Evolutionary conservation across 2,329 filamentous ascomycete genomes (phyloP), one percentile per base, ranked within the genome.

Genomic region (Talaromyces sp.): DNA sequence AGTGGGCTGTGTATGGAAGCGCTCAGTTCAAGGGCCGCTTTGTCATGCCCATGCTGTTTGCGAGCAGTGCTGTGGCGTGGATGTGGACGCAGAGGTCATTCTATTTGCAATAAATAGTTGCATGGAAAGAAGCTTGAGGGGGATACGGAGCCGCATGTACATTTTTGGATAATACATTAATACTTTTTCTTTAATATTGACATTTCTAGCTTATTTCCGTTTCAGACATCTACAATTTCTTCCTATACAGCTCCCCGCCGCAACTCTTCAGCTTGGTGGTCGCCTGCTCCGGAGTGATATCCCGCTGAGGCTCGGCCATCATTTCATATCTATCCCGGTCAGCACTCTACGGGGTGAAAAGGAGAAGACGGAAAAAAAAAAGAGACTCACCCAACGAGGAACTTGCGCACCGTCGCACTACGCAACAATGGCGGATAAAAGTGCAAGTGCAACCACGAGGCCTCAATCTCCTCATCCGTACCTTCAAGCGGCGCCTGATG

Each of bases 251-350:
- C 71, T 91, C 85, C 17, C 92, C 92, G 3, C 86, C 90, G 64
- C 91, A 92, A 61, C 82, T 81, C 65, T 89, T 85, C 62, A 99
- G 78, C 55, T 86, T 86, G 27, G 85, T 86, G 14, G 94, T 89
- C 1, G 94, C 94, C 77, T 97, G 94, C 76, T 99, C 94, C 0
- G 94, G 93, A 0, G 94, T 99, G 69, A 99, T 97, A 73, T 99
- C 94, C 61, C 94, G 85, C 77, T 99, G 94, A n/a, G 94, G 93
- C 78, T 99, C 94, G 1, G 90, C 94, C 85, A 99, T 86, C 77
- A 99, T 83, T 77, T 99, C 94, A 73, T 96, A 97, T 0, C 79
- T 80, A 64, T 32, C 43, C 38, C n/a, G 9, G 53, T 67, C 61
- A 66, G 56, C 54, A 26, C 35, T 27, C 52, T 27, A 19, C 14